Evolutionary conservation across 2,329 filamentous ascomycete genomes (phyloP).

Genomic region (Lachnellula subtilissima): DNA sequence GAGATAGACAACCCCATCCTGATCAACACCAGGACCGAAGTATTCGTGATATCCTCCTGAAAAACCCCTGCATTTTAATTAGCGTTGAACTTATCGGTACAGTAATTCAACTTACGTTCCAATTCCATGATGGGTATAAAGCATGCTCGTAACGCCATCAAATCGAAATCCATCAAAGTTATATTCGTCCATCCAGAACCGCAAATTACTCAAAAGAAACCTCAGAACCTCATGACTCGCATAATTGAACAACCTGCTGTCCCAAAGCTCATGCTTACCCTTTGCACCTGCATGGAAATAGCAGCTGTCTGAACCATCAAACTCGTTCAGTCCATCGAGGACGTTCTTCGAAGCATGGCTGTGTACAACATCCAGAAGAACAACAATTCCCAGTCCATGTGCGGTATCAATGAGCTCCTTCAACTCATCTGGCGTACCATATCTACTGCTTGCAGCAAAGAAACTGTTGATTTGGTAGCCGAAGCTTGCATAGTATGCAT

Average conservation of each 20-base stretch:
- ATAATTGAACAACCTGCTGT: slow-evolving; percentile 96
- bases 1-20: slow-evolving; percentile 90
- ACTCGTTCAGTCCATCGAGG: slow-evolving; percentile 88
- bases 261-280: slow-evolving; percentile 90
- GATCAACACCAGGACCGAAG: slow-evolving; percentile 82
- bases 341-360: slow-evolving; percentile 98
- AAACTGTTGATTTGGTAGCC: slow-evolving; percentile 99
- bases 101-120: slow-evolving; percentile 65
- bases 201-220: slow-evolving; percentile 91
- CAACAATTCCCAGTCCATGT: slow-evolving; percentile 82
- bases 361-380: slow-evolving; percentile 93
- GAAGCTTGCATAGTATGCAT: slow-evolving; percentile 98
- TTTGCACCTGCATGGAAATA: slow-evolving; percentile 90
- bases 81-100: slow-evolving; percentile 3
- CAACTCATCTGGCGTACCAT: slow-evolving; percentile 87
- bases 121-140: slow-evolving; percentile 93
- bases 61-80: slow-evolving; percentile 62
- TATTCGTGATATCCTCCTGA: slow-evolving; percentile 98
- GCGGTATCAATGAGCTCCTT: slow-evolving; percentile 96
- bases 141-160: slow-evolving; percentile 97
- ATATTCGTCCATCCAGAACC: slow-evolving; percentile 99
- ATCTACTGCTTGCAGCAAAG: slow-evolving; percentile 94
- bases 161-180: slow-evolving; percentile 96
- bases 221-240: slow-evolving; percentile 88
- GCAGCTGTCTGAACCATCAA: slow-evolving; percentile 89